Base-by-base conservation (phyloP, 2,329 filamentous ascomycete species). In the Calonectria montana region DNA sequence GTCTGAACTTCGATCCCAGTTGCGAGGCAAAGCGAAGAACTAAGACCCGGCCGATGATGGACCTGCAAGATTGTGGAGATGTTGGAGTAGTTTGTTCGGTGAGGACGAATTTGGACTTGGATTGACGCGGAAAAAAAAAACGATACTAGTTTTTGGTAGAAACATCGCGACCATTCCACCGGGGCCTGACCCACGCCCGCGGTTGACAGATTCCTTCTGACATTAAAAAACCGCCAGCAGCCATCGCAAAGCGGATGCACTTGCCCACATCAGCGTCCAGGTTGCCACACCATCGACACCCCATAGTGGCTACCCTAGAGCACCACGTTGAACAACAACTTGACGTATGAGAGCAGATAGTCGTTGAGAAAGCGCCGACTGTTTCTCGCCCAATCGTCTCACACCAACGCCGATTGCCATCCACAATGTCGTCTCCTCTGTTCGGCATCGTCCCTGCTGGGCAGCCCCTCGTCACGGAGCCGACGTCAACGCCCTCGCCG, bases 361-460 rank as follows among this genome's bases (percentile, higher is more conserved):
- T 12, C 12, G 43, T 21, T 47, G 7, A 41, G 43, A 47, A 47
- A 47, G n/a, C 9, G 48, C 59, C 59, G 21, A 41, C 13, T 43
- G 10, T 48, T 16, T 48, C 55, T 63, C 23, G 13, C 55, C 69
- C 59, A 68, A 68, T 71, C 69, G 69, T 69, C 65, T 71, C 69
- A 69, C 65, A 71, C 69, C 65, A 68, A 68, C 45, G 62, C 70
- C 23, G n/a, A 23, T 1, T n/a, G 15, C 55, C 18, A 15, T 41
- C 13, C 61, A 48, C 37, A 48, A 87, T 86, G 85, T 82, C 87
- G 59, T 79, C 55, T 16, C 86, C 86, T 67, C 86, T 88, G 73
- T 91, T 92, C 78, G 90, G 90, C 79, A 85, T 92, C 75, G 86
- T 93, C 69, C 90, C 91, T 15, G 88, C 91, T 27, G 90, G 90